These are phyloP conservation scores for Cytospora piceicola DNA, from an alignment of 2,329 filamentous ascomycete genomes.

Conservation along the genomic window DNA sequence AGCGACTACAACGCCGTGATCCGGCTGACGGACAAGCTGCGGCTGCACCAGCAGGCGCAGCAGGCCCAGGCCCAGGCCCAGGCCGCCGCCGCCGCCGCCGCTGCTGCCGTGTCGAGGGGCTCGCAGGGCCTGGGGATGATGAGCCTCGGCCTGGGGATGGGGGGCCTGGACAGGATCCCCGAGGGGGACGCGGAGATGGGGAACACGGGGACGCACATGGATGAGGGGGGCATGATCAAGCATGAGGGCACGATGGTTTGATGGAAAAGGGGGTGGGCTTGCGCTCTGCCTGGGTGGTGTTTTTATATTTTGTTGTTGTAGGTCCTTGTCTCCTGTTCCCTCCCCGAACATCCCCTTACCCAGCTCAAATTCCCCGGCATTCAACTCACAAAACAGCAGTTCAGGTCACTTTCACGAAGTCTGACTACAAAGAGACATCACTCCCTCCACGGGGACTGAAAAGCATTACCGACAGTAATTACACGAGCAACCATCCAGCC, in stretches of 20 bases:
- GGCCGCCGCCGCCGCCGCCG: conserved; percentile 31
- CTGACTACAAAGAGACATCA: conserved; percentile 24
- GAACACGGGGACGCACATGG: conserved; percentile 40
- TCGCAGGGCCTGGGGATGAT: conserved; percentile 33
- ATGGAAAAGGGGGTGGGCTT: background rate
- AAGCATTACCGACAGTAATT: background rate
- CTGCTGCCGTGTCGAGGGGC: conserved; percentile 16
- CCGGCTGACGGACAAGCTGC: conserved; percentile 84
- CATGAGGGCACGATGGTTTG: conserved; percentile 42
- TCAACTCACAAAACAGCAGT: conserved; percentile 10
- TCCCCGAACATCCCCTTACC: background rate
- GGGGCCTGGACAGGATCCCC: conserved; percentile 58
- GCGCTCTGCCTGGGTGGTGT: background rate
- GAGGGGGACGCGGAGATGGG: conserved; percentile 60
- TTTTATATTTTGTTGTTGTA: conserved; percentile 15
- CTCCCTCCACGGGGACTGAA: conserved; percentile 28
- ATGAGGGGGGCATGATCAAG: conserved; percentile 38
- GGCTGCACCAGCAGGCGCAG: conserved; percentile 59
- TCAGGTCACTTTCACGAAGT: conserved; percentile 22
- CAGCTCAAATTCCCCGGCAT: background rate
- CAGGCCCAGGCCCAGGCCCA: conserved; percentile 38
- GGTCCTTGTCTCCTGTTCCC: background rate
- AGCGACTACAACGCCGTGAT: conserved; percentile 77
- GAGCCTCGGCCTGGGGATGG: conserved; percentile 41
- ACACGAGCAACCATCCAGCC: conserved; percentile 4